Evolutionary conservation across 768 basidiomycete genomes (phyloP).

Genomic region (Phylloporus sp.): DNA sequence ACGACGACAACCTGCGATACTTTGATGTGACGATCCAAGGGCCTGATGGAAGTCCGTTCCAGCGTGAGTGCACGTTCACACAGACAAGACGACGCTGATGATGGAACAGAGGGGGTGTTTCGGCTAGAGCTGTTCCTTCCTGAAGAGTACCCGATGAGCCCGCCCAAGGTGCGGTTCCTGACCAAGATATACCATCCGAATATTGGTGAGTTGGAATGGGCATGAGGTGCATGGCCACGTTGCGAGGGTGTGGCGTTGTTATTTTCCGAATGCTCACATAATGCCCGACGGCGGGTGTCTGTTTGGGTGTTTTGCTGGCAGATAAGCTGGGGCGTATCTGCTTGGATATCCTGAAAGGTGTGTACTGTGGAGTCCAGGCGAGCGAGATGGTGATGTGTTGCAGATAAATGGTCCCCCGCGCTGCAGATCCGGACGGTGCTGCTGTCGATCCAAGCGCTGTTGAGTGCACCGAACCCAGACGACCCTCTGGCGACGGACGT

Average conservation of each 20-base stretch:
- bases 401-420: slow-evolving; percentile 99
- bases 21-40: slow-evolving; percentile 98
- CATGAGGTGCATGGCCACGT: neutral
- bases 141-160: slow-evolving; percentile 99
- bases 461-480: slow-evolving; percentile 95
- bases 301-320: slow-evolving; percentile 27
- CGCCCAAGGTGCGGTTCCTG: slow-evolving; percentile 95
- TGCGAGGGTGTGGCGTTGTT: slow-evolving; percentile 14
- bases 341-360: slow-evolving; percentile 95
- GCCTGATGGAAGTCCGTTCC: slow-evolving; percentile 91
- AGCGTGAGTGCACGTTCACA: slow-evolving; percentile 46
- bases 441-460: slow-evolving; percentile 93
- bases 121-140: slow-evolving; percentile 97
- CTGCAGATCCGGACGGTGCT: slow-evolving; percentile 98
- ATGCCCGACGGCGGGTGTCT: slow-evolving; percentile 12
- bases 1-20: slow-evolving; percentile 96
- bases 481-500: slow-evolving; percentile 93
- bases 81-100: slow-evolving; percentile 5
- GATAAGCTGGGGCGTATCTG: slow-evolving; percentile 99
- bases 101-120: slow-evolving; percentile 77
- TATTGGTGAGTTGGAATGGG: slow-evolving; percentile 66
- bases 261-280: slow-evolving; percentile 20
- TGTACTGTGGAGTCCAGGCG: slow-evolving; percentile 17
- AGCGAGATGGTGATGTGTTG: neutral
- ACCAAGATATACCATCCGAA: slow-evolving; percentile 99